Base-by-base conservation (phyloP, 106 monocot genomes). In the Vanilla planifolia region DNA sequence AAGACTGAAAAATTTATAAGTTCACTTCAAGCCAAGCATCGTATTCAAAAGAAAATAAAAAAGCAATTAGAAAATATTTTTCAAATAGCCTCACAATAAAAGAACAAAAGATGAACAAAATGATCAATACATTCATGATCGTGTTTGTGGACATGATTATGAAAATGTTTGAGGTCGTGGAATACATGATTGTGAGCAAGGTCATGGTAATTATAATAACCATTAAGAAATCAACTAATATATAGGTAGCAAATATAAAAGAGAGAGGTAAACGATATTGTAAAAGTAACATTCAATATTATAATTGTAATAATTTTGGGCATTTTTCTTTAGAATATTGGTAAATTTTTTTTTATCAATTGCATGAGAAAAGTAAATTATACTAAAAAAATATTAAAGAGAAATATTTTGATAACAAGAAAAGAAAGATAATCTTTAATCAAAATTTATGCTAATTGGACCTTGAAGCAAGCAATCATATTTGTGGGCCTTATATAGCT, bases 361-460 rank as follows among this genome's bases (percentile, higher is more conserved):
- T 52, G 2, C 23, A 52, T 24, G 52, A 9, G 24, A 51, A 23
- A 25, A 52, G n/a, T n/a, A n/a, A n/a, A n/a, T n/a, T n/a, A n/a
- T n/a, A n/a, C n/a, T n/a, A n/a, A n/a, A n/a, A n/a, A n/a, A n/a
- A n/a, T n/a, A n/a, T n/a, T n/a, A n/a, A n/a, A n/a, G n/a, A n/a
- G n/a, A n/a, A n/a, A n/a, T n/a, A n/a, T n/a, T n/a, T n/a, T n/a
- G n/a, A n/a, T n/a, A n/a, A n/a, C n/a, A n/a, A n/a, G n/a, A n/a
- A 52, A 25, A 13, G 11, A 25, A 28, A 23, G 27, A 27, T 25
- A 6, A 4, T 5, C 13, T 25, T 13, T 10, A 51, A 51, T 25
- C 21, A 51, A 51, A 51, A 51, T 25, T 8, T 51, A 27, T 51
- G 51, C 5, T 51, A 51, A 22, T 51, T 51, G 24, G 51, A 51